Evolutionary conservation across 202 grass and related monocot genomes (phyloP).

Genomic region (Zoysia matrella): DNA sequence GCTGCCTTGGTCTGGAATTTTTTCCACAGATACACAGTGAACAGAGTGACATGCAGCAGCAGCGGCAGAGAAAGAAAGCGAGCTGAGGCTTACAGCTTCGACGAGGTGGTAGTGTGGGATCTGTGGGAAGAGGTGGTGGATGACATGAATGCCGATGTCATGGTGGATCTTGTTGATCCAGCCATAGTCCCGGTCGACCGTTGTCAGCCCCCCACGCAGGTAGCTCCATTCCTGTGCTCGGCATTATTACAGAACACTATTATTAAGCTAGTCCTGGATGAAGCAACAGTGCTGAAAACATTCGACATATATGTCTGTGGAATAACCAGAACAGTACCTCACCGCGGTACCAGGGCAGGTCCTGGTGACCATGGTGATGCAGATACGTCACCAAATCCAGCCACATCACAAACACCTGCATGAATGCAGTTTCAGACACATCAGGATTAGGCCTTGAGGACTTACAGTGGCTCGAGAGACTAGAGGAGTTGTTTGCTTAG

Average conservation of each 20-base stretch:
- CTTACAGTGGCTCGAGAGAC: no score
- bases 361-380: no score
- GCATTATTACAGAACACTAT: background rate
- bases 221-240: background rate
- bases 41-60: background rate
- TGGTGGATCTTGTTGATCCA: no score
- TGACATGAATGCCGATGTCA: no score
- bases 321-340: constrained; percentile 32
- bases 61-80: background rate
- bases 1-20: constrained; percentile 53
- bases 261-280: background rate
- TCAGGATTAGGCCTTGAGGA: background rate
- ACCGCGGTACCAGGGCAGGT: constrained; percentile 36
- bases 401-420: constrained; percentile 89
- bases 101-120: no score
- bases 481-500: background rate
- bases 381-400: constrained; percentile 32
- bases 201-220: no score
- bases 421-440: background rate
- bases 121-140: no score
- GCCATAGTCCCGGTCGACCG: no score
- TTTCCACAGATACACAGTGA: background rate
- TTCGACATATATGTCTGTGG: background rate
- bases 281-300: background rate
- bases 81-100: no score